Evolutionary conservation across 441 rosid species (phyloP).

Genomic region (Populus tomentosa): DNA sequence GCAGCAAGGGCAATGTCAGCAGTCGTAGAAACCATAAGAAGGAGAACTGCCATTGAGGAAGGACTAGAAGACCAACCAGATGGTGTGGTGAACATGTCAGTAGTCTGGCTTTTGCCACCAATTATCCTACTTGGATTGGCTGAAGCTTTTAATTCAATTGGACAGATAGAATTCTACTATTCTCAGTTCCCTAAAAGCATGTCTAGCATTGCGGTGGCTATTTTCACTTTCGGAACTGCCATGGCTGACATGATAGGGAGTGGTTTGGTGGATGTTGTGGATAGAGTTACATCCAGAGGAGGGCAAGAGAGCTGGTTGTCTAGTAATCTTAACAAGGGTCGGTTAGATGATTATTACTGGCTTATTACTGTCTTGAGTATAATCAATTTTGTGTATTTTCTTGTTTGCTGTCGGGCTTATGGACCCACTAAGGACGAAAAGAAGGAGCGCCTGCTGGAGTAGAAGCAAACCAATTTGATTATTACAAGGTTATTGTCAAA

Average conservation of each 20-base stretch:
- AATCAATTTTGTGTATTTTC: constrained; percentile 32
- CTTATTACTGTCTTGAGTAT: constrained; percentile 27
- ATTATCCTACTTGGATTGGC: constrained; percentile 36
- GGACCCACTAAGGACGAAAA: constrained; percentile 27
- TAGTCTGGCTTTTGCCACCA: constrained; percentile 48
- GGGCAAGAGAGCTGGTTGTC: constrained; percentile 40
- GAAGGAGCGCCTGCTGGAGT: neutral
- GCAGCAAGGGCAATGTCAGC: constrained; percentile 31
- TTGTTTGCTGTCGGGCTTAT: constrained; percentile 33
- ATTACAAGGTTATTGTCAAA: too few relatives aligned
- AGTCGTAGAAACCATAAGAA: constrained; percentile 30
- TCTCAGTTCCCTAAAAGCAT: constrained; percentile 51
- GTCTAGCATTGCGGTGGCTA: constrained; percentile 46
- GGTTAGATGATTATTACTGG: constrained; percentile 44
- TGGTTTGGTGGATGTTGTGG: constrained; percentile 30
- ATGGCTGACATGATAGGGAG: constrained; percentile 34
- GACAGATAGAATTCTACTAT: constrained; percentile 54
- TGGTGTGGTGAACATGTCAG: constrained; percentile 37
- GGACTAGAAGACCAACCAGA: constrained; percentile 29
- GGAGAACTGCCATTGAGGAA: constrained; percentile 19
- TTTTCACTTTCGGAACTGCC: constrained; percentile 23
- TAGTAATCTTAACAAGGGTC: constrained; percentile 37
- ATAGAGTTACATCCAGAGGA: constrained; percentile 22
- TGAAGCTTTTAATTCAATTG: constrained; percentile 40
- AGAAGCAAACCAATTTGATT: too few relatives aligned